These are phyloP conservation scores for Kwoniella bestiolae DNA, from an alignment of 768 basidiomycete species.

Conservation along the genomic window DNA sequence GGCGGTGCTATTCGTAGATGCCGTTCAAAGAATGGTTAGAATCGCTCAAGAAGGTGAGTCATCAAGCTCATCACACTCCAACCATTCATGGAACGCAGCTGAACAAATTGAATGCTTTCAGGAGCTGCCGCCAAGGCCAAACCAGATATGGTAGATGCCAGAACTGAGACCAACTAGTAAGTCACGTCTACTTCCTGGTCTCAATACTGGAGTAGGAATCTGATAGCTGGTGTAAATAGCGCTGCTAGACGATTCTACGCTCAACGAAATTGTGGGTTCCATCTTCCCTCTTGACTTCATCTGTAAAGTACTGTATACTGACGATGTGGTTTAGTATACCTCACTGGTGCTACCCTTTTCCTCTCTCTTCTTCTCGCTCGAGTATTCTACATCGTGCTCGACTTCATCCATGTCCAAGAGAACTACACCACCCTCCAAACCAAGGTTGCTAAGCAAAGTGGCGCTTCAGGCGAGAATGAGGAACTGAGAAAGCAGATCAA, in stretches of 20 bases:
- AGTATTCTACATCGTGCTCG: constrained; percentile 87
- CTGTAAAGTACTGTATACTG: not conserved
- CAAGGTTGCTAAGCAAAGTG: constrained; percentile 46
- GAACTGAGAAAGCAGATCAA: constrained; percentile 67
- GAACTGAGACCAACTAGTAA: constrained; percentile 75
- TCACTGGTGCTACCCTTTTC: constrained; percentile 81
- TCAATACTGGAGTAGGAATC: not conserved
- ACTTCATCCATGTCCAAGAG: constrained; percentile 87
- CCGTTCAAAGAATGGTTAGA: constrained; percentile 86
- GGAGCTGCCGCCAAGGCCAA: constrained; percentile 67
- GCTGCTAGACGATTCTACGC: constrained; percentile 89
- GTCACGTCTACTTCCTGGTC: constrained; percentile 8
- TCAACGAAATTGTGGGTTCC: constrained; percentile 48
- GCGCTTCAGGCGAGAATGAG: constrained; percentile 46
- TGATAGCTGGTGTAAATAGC: constrained; percentile 49
- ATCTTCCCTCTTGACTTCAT: not conserved
- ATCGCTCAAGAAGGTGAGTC: constrained; percentile 57
- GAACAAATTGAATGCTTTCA: constrained; percentile 1
- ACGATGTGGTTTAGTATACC: constrained; percentile 63
- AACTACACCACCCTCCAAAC: constrained; percentile 80
- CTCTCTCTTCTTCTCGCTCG: constrained; percentile 92
- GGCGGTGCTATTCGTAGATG: constrained; percentile 83
- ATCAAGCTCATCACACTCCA: not conserved
- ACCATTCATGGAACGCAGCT: not conserved
- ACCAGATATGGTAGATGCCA: constrained; percentile 65